Evolutionary conservation across 768 basidiomycete species (phyloP), one percentile per base, ranked within the genome.

Genomic region (Leccinum imitatum): DNA sequence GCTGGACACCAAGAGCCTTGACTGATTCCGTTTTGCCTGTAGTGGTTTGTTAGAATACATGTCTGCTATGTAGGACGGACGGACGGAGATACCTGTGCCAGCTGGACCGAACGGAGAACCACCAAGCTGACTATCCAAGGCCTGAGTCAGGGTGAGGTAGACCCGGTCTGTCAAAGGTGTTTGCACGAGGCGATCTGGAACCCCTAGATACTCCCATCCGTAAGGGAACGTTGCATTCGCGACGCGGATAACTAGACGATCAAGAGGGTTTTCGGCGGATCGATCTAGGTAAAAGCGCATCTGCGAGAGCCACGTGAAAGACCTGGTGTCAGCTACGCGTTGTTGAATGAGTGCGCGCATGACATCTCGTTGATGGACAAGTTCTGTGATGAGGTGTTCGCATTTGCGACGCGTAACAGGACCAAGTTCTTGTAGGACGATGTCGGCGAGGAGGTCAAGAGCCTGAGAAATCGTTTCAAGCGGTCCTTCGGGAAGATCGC

Each of bases 81-180:
- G 9, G 52, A 66, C 6, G 9, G 52, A 66, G 78, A 66, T 63
- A 87, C 94, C 95, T 59, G 96, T 98, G 73, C 97, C 97, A 19
- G 97, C 97, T 53, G 97, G 97, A 17, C 97, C 97, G 72, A 99
- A 99, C 4, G 97, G 97, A 35, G 97, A 89, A 23, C 97, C 97
- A 67, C 97, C 97, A 14, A 98, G 85, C 68, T 98, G 95, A 64
- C 87, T 92, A 70, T 95, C 88, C 59, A 99, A 80, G 5, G 97
- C 97, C 71, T 98, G 97, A 0, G 96, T 98, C 54, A 99, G 76
- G 0, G 97, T 98, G 54, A 98, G 83, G 75, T 98, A 99, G 56
- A 96, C 96, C 57, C 93, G 84, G 73, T 99, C 97, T 17, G 97
- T 99, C 58, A 99, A 82, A 0, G 97, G 97, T 2, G 97, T 99